phyloP scores from a whole-genome alignment of 2,329 filamentous ascomycete genomes.

The Ambrosiella xylebori region DNA sequence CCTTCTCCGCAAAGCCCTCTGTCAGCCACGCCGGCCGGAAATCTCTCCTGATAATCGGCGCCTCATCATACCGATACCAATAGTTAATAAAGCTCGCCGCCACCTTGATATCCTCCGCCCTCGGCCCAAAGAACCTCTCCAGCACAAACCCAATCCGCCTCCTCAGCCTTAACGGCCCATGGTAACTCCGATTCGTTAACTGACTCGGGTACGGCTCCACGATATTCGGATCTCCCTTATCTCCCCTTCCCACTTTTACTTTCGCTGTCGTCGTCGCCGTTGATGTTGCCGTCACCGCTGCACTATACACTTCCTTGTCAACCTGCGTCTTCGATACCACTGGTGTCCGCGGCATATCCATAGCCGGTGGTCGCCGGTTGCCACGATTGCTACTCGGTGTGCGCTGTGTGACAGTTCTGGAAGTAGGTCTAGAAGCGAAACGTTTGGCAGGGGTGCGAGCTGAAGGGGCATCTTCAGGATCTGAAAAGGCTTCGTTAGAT shows the following conservation, averaged over 20 bases:
- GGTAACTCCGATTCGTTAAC: constrained; percentile 18
- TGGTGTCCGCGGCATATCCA: not conserved
- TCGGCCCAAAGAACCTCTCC: constrained; percentile 17
- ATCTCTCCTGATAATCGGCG: constrained; percentile 8
- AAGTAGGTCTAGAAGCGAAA: not conserved
- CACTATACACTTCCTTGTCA: constrained; percentile 1
- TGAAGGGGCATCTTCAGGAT: not conserved
- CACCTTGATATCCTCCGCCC: constrained; percentile 14
- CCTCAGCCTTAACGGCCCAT: constrained; percentile 20
- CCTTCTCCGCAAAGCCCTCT: constrained; percentile 11
- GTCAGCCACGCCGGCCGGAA: constrained; percentile 15
- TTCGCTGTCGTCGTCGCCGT: constrained; percentile 10
- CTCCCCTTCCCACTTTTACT: not conserved
- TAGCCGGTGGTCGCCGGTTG: too few species aligned
- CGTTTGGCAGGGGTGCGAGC: not conserved
- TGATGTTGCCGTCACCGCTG: constrained; percentile 18
- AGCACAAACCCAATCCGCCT: constrained; percentile 15
- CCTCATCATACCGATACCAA: constrained; percentile 21
- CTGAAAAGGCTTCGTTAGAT: constrained; percentile 1
- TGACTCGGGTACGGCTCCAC: constrained; percentile 20
- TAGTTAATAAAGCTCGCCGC: constrained; percentile 16
- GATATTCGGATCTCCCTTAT: constrained; percentile 9
- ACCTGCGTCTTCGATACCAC: not conserved
- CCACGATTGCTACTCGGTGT: too few species aligned
- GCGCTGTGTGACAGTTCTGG: not conserved